Evolutionary conservation across 1,284 basidiomycete species (phyloP).

Genomic region (Abortiporus biennis): DNA sequence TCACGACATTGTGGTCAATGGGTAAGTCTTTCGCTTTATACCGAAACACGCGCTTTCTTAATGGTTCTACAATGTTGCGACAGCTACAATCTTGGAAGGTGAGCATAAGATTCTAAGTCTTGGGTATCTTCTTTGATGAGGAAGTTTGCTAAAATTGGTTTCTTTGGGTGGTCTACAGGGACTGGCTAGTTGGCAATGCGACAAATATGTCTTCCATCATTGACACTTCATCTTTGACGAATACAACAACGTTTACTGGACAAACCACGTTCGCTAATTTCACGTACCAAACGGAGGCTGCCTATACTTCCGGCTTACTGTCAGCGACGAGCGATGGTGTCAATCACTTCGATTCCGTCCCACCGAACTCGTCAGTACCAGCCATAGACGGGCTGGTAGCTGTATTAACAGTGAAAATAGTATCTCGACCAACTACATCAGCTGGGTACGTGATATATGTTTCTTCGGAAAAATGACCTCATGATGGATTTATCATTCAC

Average conservation of each 20-base stretch:
- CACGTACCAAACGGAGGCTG: slow-evolving; percentile 64
- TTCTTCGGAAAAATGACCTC: too few species aligned
- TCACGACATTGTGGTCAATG: slow-evolving; percentile 54
- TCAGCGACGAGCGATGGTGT: slow-evolving; percentile 66
- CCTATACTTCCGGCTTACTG: slow-evolving; percentile 65
- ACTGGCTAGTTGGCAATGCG: slow-evolving; percentile 79
- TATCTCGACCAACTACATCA: slow-evolving; percentile 28
- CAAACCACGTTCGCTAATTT: slow-evolving; percentile 52
- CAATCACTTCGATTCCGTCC: slow-evolving; percentile 77
- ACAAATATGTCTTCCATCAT: slow-evolving; percentile 49
- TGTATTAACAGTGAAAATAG: slow-evolving; percentile 71
- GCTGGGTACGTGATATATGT: slow-evolving; percentile 19
- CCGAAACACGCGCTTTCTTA: not conserved
- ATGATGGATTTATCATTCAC: too few species aligned
- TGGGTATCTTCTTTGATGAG: too few species aligned
- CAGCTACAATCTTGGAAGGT: slow-evolving; percentile 54
- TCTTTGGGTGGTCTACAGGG: slow-evolving; percentile 34
- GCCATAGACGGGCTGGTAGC: slow-evolving; percentile 86
- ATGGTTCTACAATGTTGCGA: not conserved
- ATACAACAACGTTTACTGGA: slow-evolving; percentile 51
- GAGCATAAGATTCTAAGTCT: too few species aligned
- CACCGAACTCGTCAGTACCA: slow-evolving; percentile 51
- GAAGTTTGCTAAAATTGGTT: too few species aligned
- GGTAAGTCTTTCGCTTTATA: too few species aligned
- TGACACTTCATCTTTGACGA: slow-evolving; percentile 49